Evolutionary conservation across 2,329 filamentous ascomycete genomes (phyloP).

Genomic region (Apiospora marii): DNA sequence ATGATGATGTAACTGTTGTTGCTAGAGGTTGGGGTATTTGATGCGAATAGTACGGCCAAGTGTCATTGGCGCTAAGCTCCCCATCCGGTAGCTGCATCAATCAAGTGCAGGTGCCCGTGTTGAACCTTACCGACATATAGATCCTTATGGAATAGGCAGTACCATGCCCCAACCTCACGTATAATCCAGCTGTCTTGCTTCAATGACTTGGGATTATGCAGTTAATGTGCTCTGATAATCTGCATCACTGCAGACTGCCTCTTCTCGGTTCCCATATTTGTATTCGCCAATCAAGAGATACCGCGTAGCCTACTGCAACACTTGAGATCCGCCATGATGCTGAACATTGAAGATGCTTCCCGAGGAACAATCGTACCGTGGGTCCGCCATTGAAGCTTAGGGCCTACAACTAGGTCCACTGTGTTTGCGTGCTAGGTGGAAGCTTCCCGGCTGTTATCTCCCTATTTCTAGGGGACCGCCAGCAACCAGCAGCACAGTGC

Average conservation of each 20-base stretch:
- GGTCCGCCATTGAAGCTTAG: not conserved
- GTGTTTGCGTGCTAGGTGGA: not conserved
- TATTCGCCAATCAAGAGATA: not conserved
- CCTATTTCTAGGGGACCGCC: slow-evolving; percentile 19
- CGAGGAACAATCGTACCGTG: not conserved
- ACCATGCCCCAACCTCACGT: no score
- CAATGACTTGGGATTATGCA: no score
- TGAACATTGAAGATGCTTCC: not conserved
- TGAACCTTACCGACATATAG: not conserved
- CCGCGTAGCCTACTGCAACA: not conserved
- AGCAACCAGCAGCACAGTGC: slow-evolving; percentile 14
- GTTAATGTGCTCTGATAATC: not conserved
- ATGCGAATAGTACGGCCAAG: slow-evolving; percentile 10
- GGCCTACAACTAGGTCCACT: slow-evolving; percentile 1
- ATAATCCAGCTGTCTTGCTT: no score
- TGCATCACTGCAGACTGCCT: not conserved
- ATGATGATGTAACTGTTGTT: not conserved
- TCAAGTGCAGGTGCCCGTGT: not conserved
- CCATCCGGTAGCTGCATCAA: not conserved
- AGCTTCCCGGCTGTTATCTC: not conserved
- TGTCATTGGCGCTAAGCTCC: slow-evolving; percentile 7
- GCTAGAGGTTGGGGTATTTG: not conserved
- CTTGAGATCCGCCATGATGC: not conserved
- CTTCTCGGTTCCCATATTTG: not conserved
- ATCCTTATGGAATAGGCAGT: not conserved